phyloP scores from a whole-genome alignment of 2,329 filamentous ascomycete genomes.

The Neopestalotiopsis rosae region DNA sequence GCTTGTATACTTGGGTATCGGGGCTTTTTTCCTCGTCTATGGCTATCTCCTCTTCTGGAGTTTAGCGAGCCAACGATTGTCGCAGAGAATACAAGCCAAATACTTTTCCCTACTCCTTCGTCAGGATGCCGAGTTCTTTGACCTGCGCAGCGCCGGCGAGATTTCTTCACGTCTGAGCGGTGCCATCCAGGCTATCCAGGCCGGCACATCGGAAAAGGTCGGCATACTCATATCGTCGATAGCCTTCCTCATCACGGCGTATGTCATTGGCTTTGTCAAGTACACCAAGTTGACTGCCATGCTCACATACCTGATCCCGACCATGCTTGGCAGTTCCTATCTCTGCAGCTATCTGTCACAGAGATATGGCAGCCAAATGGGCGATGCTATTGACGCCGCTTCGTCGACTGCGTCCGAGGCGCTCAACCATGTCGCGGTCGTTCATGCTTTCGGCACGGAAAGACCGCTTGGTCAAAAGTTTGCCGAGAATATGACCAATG shows the following conservation, averaged over 20 bases:
- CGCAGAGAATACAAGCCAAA: constrained; percentile 64
- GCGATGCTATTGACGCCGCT: constrained; percentile 59
- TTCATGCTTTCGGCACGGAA: constrained; percentile 68
- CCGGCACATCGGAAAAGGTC: constrained; percentile 74
- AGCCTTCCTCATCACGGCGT: constrained; percentile 70
- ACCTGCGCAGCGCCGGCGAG: constrained; percentile 66
- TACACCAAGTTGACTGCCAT: constrained; percentile 67
- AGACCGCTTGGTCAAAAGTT: constrained; percentile 65
- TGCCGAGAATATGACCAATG: constrained; percentile 52
- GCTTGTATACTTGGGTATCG: constrained; percentile 68
- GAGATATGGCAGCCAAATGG: constrained; percentile 56
- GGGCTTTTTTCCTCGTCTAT: constrained; percentile 68
- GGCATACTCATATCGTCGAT: constrained; percentile 61
- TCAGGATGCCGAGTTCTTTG: constrained; percentile 69
- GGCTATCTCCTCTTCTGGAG: constrained; percentile 68
- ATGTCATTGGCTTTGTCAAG: constrained; percentile 70
- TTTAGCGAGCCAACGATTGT: constrained; percentile 66
- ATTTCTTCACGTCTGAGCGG: constrained; percentile 67
- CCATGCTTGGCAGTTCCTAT: constrained; percentile 64
- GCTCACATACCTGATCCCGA: constrained; percentile 66
- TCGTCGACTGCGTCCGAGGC: constrained; percentile 68
- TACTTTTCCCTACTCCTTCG: constrained; percentile 64
- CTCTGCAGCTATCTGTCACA: constrained; percentile 59
- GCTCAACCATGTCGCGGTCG: constrained; percentile 63
- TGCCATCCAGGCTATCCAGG: constrained; percentile 70